Conservation (phyloP, 345 rosid genomes). For the Pistacia vera region DNA sequence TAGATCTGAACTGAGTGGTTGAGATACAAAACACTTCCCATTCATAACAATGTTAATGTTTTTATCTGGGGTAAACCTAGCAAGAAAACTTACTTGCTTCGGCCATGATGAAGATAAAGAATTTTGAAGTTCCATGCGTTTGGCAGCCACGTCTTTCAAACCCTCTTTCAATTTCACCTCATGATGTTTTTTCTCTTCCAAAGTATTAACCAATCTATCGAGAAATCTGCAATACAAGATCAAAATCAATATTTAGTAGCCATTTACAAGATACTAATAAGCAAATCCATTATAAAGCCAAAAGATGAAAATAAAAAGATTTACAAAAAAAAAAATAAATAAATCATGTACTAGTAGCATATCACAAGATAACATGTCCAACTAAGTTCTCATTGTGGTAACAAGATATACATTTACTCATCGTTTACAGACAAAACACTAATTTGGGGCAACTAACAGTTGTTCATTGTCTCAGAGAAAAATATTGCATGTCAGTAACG, state of each 20-base stretch:
- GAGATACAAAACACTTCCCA: not conserved
- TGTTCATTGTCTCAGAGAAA: not conserved
- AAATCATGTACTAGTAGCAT: no score
- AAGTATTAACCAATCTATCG: constrained; percentile 74
- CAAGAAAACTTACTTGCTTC: constrained; percentile 61
- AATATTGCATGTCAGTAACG: not conserved
- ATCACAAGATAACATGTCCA: not conserved
- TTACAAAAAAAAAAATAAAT: not conserved
- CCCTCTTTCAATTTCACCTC: constrained; percentile 81
- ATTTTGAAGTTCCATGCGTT: constrained; percentile 92
- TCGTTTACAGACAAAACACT: not conserved
- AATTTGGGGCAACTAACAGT: not conserved
- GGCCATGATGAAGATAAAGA: constrained; percentile 92
- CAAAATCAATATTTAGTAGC: constrained; percentile 1
- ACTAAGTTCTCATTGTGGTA: not conserved
- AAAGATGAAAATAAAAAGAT: not conserved
- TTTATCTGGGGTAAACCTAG: not conserved
- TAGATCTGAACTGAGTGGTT: not conserved
- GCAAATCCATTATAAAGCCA: not conserved
- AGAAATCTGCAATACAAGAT: constrained; percentile 59
- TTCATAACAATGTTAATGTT: not conserved
- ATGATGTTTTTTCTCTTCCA: constrained; percentile 90
- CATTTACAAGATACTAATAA: no score
- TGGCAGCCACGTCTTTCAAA: constrained; percentile 73
- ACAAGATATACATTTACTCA: not conserved